Conservation (phyloP, 148 eudicot species). For the Rhododendron vialii region DNA sequence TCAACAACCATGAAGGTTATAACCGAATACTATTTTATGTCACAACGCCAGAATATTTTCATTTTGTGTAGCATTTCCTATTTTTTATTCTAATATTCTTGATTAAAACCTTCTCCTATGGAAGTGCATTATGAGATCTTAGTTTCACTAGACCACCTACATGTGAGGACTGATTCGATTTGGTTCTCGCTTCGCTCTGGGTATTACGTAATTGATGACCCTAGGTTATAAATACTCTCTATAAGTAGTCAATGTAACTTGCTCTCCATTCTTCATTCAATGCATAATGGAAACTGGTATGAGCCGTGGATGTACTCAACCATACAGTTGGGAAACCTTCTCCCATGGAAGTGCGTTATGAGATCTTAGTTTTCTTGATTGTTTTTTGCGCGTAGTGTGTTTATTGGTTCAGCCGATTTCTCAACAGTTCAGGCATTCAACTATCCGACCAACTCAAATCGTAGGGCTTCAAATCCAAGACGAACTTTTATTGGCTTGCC, state of each 20-base stretch:
- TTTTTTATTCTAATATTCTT: neutral
- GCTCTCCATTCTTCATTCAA: neutral
- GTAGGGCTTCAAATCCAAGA: neutral
- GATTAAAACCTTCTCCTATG: neutral
- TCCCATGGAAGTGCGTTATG: too few species aligned
- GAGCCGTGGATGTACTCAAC: neutral
- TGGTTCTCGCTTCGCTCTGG: neutral
- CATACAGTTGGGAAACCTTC: neutral
- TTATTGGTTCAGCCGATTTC: neutral
- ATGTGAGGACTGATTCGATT: neutral
- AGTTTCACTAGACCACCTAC: neutral
- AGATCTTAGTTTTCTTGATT: neutral
- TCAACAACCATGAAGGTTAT: neutral
- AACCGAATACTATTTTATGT: neutral
- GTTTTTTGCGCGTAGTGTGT: neutral
- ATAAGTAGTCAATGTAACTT: neutral
- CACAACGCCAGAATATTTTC: neutral
- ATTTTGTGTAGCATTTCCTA: neutral
- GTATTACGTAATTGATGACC: neutral
- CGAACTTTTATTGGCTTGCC: neutral
- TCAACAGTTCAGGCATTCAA: neutral
- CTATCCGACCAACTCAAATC: neutral
- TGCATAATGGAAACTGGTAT: neutral
- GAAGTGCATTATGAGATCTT: neutral
- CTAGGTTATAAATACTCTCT: neutral